These are phyloP conservation scores for Sabuloglossum arenarium DNA, from an alignment of 495 filamentous ascomycete genomes.

Conservation along the genomic window DNA sequence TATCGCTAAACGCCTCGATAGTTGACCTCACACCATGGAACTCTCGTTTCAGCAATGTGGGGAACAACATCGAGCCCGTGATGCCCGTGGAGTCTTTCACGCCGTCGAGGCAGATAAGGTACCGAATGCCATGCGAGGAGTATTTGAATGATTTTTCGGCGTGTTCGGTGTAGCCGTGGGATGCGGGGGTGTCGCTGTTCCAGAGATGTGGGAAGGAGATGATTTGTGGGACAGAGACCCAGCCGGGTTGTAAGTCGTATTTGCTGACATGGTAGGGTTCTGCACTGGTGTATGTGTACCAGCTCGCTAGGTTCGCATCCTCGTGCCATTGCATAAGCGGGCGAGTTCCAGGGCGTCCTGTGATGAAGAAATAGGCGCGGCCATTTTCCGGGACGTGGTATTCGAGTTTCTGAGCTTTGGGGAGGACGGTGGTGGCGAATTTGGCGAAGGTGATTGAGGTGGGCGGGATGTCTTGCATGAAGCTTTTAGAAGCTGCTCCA, in stretches of 20 bases:
- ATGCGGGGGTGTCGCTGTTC: neutral
- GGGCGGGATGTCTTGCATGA: neutral
- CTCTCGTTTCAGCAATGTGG: neutral
- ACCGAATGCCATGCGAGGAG: neutral
- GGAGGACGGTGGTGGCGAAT: neutral
- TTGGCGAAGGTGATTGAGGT: neutral
- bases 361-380: neutral
- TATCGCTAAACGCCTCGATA: neutral
- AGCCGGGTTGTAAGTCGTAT: neutral
- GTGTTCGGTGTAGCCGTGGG: neutral
- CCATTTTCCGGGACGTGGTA: neutral
- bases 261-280: neutral
- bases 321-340: neutral
- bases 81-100: neutral
- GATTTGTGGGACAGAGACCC: neutral
- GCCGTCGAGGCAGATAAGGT: neutral
- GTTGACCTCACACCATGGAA: neutral
- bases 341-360: neutral
- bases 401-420: neutral
- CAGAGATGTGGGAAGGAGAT: neutral
- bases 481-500: neutral
- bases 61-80: neutral
- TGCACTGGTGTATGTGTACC: neutral
- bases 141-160: neutral
- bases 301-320: neutral